A percentile compares a stretch with the other conserved stretches of the same genome.
Conservation (phyloP, 2,329 filamentous ascomycete species). For the Aspergillus japonicus region DNA sequence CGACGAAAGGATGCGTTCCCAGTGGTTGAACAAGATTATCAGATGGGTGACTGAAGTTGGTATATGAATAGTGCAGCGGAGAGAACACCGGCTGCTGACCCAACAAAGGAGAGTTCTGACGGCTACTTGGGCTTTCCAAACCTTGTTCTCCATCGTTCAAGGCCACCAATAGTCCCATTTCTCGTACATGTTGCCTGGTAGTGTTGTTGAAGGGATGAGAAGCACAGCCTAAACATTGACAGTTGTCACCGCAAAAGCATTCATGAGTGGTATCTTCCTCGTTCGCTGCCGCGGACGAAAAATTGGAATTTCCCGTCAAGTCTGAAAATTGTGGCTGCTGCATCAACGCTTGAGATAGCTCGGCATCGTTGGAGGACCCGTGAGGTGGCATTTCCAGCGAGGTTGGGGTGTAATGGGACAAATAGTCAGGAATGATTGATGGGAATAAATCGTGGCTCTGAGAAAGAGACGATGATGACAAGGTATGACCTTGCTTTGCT, state of each 20-base stretch:
- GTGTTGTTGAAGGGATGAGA: slow-evolving; percentile 49
- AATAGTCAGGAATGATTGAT: slow-evolving; percentile 20
- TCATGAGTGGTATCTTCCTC: slow-evolving; percentile 29
- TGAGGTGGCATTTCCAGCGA: slow-evolving; percentile 12
- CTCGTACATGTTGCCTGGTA: slow-evolving; percentile 46
- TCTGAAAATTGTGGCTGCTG: slow-evolving; percentile 11
- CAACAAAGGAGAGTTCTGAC: slow-evolving; percentile 22
- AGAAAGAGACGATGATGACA: background rate
- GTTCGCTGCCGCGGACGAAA: slow-evolving; percentile 11
- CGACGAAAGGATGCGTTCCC: slow-evolving; percentile 22
- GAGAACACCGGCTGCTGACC: slow-evolving; percentile 16
- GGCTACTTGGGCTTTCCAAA: slow-evolving; percentile 21
- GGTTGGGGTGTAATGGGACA: slow-evolving; percentile 11
- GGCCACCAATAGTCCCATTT: slow-evolving; percentile 46
- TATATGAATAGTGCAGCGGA: slow-evolving; percentile 21
- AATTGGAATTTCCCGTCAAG: slow-evolving; percentile 6
- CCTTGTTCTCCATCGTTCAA: slow-evolving; percentile 30
- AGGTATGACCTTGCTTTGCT: slow-evolving; percentile 15
- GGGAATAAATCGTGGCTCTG: background rate
- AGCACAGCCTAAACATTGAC: slow-evolving; percentile 48
- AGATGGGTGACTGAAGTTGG: slow-evolving; percentile 16
- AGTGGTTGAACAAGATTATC: slow-evolving; percentile 16
- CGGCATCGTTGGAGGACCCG: slow-evolving; percentile 16
- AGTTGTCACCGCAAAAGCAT: slow-evolving; percentile 46
- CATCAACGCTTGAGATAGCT: slow-evolving; percentile 19